Base-by-base conservation (phyloP, 108 stramenopile species). In the Nitzschia putrida region DNA sequence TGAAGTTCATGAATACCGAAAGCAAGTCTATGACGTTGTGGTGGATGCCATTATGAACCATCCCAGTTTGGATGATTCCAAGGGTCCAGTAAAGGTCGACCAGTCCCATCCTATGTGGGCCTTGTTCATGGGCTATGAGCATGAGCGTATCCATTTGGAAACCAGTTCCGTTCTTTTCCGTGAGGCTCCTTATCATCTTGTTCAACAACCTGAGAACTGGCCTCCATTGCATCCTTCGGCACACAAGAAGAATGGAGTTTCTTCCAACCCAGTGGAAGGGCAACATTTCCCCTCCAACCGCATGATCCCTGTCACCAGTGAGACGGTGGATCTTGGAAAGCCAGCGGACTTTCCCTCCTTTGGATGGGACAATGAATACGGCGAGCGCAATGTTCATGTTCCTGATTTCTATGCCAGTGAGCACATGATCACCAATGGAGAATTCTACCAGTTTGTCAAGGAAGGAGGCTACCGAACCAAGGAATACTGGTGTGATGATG, bases 291-390 rank as follows among this genome's bases (percentile, higher is more conserved):
- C 90, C 7, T 4, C 76, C 45, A 91, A 91, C 49, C 29, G 64
- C 39, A 89, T 91, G 90, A 77, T 91, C 57, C 47, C 81, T 0
- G 87, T 92, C 16, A 61, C 65, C 9, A 59, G 57, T 3, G 53
- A 79, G 8, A 71, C 57, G 13, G 81, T 95, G n/a, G 69, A 74
- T 57, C 79, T 97, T 43, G 97, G 97, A 10, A 97, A 97, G 67
- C 93, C 92, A 6, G 57, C 79, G 7, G 81, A 89, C 43, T 95
- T 94, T 73, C 95, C 95, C 9, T 88, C 90, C 6, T 98, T 83
- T 70, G 96, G 96, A 44, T 98, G 96, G 96, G 97, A 98, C 77
- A 98, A 95, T 72, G 97, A 97, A 64, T 98, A 97, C 70, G 97
- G 97, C 12, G 76, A 82, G 55, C 86, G 94, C 11, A 74, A 79